phyloP scores from a whole-genome alignment of 805 yeast genomes.

The Kodamaea restingae region DNA sequence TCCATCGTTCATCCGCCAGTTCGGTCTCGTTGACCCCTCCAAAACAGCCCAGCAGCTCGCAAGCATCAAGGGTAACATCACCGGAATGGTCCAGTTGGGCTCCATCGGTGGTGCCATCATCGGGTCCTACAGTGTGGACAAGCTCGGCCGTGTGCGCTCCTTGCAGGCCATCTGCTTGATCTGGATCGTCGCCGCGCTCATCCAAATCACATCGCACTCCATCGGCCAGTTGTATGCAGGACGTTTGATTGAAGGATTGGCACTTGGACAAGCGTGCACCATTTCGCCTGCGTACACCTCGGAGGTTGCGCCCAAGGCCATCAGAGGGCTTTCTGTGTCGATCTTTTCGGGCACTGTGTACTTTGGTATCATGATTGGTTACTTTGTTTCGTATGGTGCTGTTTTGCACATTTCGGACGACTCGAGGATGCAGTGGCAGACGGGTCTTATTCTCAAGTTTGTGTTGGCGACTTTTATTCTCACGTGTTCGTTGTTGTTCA shows the following conservation, averaged over 20 bases:
- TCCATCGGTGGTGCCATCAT: conserved; percentile 21
- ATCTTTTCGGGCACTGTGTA: conserved; percentile 24
- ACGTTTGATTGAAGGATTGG: conserved; percentile 21
- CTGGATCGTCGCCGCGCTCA: conserved; percentile 27
- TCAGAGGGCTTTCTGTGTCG: conserved; percentile 36
- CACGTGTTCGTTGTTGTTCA: conserved; percentile 16
- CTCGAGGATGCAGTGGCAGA: conserved; percentile 19
- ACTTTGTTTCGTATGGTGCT: conserved; percentile 43
- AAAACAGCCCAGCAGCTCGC: conserved; percentile 22
- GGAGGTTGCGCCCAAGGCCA: conserved; percentile 21
- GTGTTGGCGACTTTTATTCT: conserved; percentile 27
- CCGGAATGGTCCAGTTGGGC: conserved; percentile 25
- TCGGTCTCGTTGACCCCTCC: conserved; percentile 16
- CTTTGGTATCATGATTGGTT: conserved; percentile 21
- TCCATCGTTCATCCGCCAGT: conserved; percentile 16
- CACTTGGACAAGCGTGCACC: conserved; percentile 23
- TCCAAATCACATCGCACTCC: conserved; percentile 15
- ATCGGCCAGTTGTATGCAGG: conserved; percentile 25
- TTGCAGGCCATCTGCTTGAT: conserved; percentile 17
- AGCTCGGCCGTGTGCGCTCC: conserved; percentile 41
- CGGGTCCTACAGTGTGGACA: conserved; percentile 23
- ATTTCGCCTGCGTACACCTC: conserved; percentile 22
- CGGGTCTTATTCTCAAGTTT: conserved; percentile 18
- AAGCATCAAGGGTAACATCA: conserved; percentile 19
- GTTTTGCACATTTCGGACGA: conserved; percentile 26